Evolutionary conservation across 306 rosid species (phyloP), one percentile per base, ranked within the genome.

Genomic region (Sechiopsis laciniata): DNA sequence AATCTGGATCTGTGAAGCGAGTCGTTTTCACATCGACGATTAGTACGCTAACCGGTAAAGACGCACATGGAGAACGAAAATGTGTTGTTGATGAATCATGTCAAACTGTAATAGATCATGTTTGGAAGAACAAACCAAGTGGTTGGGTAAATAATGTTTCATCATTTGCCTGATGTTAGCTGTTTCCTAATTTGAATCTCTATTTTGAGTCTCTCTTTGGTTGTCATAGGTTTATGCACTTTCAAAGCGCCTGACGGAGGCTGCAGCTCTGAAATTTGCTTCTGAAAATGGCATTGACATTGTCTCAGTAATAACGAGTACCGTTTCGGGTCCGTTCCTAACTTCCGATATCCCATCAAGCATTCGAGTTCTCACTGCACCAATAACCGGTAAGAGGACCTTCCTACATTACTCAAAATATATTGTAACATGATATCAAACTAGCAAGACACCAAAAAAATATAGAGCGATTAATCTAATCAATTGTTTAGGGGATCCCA

Each of bases 1-100:
- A 86, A 75, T 87, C 90, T 16, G 76, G 78, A 80, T 84, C 96
- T 7, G 89, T 91, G 81, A 89, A 84, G 78, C 85, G 83, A 76
- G 96, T 89, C 78, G 87, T 91, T 35, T 80, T 89, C 82, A 91
- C 96, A 53, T 91, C 97, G 82, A 89, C 96, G 19, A 83, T 87
- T 13, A 91, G 96, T 66, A 89, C 96, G 4, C 48, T 89, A 50
- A 87, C 90, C 2, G 96, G 89, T 60, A 84, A 76, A 79, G 90
- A 91, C 16, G 76, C 11, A 54, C 20, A 74, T 73, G 94, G 84
- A 22, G 81, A 75, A 53, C 81, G 88, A 90, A 91, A 63, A 76
- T 32, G 78, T 21, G 11, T 80, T 55, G 96, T 86, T 55, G 91
- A 91, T 77, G 97, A 91, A 76, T 82, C 87, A 55, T 89, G 94